These are phyloP conservation scores for Termitomyces bulborhizus DNA, from an alignment of 768 basidiomycete species.

Conservation along the genomic window DNA sequence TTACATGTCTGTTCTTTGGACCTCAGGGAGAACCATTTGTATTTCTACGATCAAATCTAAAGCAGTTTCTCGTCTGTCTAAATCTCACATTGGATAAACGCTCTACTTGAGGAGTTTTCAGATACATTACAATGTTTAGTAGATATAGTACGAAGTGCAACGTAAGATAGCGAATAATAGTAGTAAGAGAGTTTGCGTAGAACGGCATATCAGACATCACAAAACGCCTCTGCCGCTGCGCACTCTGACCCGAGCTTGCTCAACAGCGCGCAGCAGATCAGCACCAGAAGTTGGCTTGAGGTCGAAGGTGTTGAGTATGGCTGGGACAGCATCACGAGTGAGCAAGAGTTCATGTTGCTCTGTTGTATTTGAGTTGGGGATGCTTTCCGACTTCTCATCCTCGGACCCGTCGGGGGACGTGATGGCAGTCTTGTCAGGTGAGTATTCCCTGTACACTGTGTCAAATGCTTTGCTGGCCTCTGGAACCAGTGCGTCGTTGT, in stretches of 20 bases:
- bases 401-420: neutral
- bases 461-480: slow-evolving; percentile 51
- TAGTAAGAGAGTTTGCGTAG: neutral
- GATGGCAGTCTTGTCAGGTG: slow-evolving; percentile 4
- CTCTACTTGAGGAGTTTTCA: neutral
- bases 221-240: slow-evolving; percentile 14
- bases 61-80: neutral
- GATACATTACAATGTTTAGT: neutral
- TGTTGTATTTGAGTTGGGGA: neutral
- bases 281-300: slow-evolving; percentile 37
- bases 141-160: neutral
- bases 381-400: neutral
- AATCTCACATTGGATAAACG: neutral
- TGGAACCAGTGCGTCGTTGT: slow-evolving; percentile 50
- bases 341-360: slow-evolving; percentile 36
- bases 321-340: slow-evolving; percentile 45
- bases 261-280: slow-evolving; percentile 59
- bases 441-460: slow-evolving; percentile 37
- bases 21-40: neutral
- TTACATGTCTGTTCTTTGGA: neutral
- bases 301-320: slow-evolving; percentile 38
- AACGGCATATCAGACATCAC: neutral
- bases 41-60: neutral
- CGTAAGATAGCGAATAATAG: neutral
- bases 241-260: slow-evolving; percentile 42